Percentiles rank a stretch among this genome's conserved stretches.
Conservation (phyloP, 148 eudicot species). For the Rhododendron ferrugineum region DNA sequence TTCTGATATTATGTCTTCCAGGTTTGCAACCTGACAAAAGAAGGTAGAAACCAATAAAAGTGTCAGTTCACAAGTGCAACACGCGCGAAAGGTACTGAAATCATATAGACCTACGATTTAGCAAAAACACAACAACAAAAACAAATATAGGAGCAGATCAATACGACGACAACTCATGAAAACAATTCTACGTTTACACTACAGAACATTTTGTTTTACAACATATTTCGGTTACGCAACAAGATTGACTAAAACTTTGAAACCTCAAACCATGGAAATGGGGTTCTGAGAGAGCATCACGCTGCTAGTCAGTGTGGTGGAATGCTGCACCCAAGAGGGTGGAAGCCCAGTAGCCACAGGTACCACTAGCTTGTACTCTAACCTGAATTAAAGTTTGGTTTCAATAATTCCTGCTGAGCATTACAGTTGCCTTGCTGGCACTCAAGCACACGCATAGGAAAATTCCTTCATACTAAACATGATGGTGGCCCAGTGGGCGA, state of each 20-base stretch:
- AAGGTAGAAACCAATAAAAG: background rate
- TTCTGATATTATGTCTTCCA: constrained; percentile 85
- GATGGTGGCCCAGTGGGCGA: too few relatives aligned
- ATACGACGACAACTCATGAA: background rate
- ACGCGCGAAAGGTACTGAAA: background rate
- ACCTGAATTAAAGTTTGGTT: background rate
- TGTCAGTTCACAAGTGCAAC: background rate
- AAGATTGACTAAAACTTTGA: background rate
- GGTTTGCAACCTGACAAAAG: constrained; percentile 62
- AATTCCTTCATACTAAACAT: too few relatives aligned
- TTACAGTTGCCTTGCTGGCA: background rate
- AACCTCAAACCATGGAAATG: background rate
- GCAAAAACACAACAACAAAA: background rate
- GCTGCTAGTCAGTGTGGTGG: background rate
- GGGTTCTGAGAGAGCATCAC: background rate
- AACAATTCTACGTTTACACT: background rate
- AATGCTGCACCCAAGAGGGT: background rate
- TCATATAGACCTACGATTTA: background rate
- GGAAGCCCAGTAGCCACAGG: background rate
- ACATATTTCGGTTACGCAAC: background rate
- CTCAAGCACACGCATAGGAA: background rate
- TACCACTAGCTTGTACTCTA: background rate
- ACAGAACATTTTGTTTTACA: background rate
- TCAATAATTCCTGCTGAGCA: background rate
- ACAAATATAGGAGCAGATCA: background rate